Percentiles rank a stretch among this genome's conserved stretches.
Evolutionary conservation across 2,329 filamentous ascomycete genomes (phyloP).

Genomic region (Sarocladium kiliense): DNA sequence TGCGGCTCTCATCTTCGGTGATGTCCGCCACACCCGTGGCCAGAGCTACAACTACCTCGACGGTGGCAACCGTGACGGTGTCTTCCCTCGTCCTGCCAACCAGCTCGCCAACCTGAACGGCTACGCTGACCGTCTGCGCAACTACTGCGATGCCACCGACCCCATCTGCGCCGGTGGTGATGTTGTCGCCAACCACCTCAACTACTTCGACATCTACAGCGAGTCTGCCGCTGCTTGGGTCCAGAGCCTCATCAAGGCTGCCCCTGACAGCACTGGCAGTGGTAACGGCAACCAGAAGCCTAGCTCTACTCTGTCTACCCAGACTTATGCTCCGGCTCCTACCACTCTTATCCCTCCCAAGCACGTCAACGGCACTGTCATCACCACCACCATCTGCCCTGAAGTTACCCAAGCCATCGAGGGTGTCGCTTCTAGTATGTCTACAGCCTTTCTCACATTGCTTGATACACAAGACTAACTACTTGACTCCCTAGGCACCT

Average conservation of each 20-base stretch:
- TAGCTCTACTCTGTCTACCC: neutral
- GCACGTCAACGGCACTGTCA: constrained; percentile 8
- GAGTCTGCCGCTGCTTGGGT: constrained; percentile 15
- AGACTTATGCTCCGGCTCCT: constrained; percentile 4
- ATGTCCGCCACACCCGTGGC: constrained; percentile 26
- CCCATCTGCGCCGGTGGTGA: constrained; percentile 33
- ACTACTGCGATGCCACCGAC: constrained; percentile 31
- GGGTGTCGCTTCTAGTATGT: neutral
- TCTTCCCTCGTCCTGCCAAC: constrained; percentile 24
- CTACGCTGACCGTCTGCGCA: constrained; percentile 21
- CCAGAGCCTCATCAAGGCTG: neutral
- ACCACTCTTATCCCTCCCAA: constrained; percentile 8
- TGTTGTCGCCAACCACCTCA: constrained; percentile 25
- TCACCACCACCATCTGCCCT: constrained; percentile 9
- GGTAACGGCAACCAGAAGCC: neutral
- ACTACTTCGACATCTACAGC: constrained; percentile 30
- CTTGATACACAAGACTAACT: neutral
- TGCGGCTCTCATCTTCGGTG: constrained; percentile 28
- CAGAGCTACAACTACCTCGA: constrained; percentile 27
- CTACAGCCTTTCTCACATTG: neutral
- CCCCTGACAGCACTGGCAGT: neutral
- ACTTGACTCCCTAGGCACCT: neutral
- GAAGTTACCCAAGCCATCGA: constrained; percentile 4
- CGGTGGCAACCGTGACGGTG: constrained; percentile 19
- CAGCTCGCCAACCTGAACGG: constrained; percentile 23